Evolutionary conservation across 108 stramenopile genomes (phyloP), one percentile per base, ranked within the genome.

Genomic region (Craspedostauros australis): DNA sequence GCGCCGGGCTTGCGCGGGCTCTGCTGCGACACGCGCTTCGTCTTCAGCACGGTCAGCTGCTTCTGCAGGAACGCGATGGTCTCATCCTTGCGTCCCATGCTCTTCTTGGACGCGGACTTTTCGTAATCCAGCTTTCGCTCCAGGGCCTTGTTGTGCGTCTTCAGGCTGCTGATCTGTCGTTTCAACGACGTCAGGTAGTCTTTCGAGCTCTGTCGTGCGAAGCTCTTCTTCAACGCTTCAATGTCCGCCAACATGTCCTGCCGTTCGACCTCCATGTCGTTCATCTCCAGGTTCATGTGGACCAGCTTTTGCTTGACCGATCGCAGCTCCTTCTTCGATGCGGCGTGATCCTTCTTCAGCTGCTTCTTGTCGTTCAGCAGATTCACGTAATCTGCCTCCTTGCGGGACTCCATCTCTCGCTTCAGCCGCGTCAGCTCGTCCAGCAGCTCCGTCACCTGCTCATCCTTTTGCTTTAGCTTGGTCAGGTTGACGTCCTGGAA

Each of bases 81-180:
- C 9, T 38, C 33, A 5, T 59, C 44, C 46, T 50, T 51, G 5
- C 27, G 26, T 7, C 20, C 29, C 24, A 58, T 5, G 3, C n/a
- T 16, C 2, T 50, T 41, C 22, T 28, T 28, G 12, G 63, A 18
- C 25, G 57, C 53, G 22, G 12, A 22, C 12, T 31, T 8, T 43
- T 66, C 48, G 22, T 40, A 19, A 38, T 64, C 54, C 23, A 64
- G 20, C 25, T 55, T 64, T 24, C 46, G 44, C 30, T 64, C 63
- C 16, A 64, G 46, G 9, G 54, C 25, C 18, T 24, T 38, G 27
- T 64, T 64, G 37, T 64, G 63, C 54, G 54, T 32, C 37, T 55
- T 64, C 54, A 64, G 34, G 33, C 63, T 64, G 25, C 50, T 34
- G 15, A 64, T 64, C 23, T 64, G 63, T n/a, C 63, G 53, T 39